Conservation (phyloP, 495 filamentous ascomycete genomes). For the Baudoinia panamericana region DNA sequence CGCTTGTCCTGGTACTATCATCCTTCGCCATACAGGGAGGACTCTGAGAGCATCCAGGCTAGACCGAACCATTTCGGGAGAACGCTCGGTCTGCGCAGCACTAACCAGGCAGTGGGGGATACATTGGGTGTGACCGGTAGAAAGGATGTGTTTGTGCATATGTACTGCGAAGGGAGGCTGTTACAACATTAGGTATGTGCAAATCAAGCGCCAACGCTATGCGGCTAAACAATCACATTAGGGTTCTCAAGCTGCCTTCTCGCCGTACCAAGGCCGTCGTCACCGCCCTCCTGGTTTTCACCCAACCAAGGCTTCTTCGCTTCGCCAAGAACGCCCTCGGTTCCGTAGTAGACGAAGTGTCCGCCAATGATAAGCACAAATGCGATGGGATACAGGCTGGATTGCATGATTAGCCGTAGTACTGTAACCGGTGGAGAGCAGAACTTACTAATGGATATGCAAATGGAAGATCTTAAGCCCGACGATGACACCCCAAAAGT, state of each 20-base stretch:
- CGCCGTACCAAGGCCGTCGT: conserved; percentile 76
- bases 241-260: conserved; percentile 53
- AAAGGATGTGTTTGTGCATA: no score
- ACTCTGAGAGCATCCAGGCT: conserved; percentile 39
- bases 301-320: conserved; percentile 92
- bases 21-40: conserved; percentile 95
- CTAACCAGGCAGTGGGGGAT: no score
- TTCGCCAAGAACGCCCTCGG: conserved; percentile 68
- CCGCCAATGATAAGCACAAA: conserved; percentile 84
- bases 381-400: conserved; percentile 70
- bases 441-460: conserved; percentile 51
- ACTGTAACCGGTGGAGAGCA: no score
- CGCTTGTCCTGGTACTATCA: conserved; percentile 76
- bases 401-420: no score
- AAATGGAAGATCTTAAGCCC: conserved; percentile 75
- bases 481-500: conserved; percentile 94
- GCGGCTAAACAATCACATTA: conserved; percentile 11
- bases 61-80: no score
- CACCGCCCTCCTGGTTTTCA: conserved; percentile 63
- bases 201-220: conserved; percentile 6
- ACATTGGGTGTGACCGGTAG: no score
- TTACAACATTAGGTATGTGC: conserved; percentile 38
- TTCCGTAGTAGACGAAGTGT: conserved; percentile 68
- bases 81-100: no score
- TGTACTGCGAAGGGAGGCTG: conserved; percentile 80